Evolutionary conservation across 345 rosid genomes (phyloP), one percentile per base, ranked within the genome.

Genomic region (Kernera saxatilis): DNA sequence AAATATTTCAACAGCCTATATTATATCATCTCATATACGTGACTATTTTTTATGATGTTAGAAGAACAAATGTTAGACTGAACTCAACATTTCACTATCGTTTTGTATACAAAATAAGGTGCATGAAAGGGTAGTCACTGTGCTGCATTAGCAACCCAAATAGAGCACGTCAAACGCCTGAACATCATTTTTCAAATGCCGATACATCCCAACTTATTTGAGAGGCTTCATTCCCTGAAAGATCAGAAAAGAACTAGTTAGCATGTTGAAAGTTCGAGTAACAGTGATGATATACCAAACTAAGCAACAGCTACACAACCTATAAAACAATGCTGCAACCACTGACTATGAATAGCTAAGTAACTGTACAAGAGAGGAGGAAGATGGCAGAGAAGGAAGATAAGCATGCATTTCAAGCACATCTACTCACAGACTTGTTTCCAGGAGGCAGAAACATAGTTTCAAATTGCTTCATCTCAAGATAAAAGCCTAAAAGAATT

Each of bases 191-290:
- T 44, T 44, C 22, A 27, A n/a, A 52, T 23, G 19, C 12, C 4
- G 2, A 40, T 58, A 62, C 65, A 75, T 36, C 52, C 70, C 74
- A 54, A 46, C 83, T 86, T 86, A 89, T 81, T 81, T 89, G 65
- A 92, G 83, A 67, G 93, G 88, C 88, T 92, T 92, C 85, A 92
- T 50, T 26, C 92, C 96, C 96, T 91, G 83, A 78, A 73, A 77
- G 21, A 14, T 33, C 64, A 52, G 17, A 23, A 33, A 25, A 9
- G 2, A 30, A 60, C 44, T 44, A 61, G 43, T 17, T 3, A 41
- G 58, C 35, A 52, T 41, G 49, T 18, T 43, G 23, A 61, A 68
- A 49, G 30, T 43, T 61, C 22, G 8, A 41, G 25, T 30, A 68
- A 60, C 33, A 25, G 17, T 68, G 44, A 35, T 36, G 5, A 33